phyloP scores from a whole-genome alignment of 73 alveolate genomes.

The Stentor roeselii region DNA sequence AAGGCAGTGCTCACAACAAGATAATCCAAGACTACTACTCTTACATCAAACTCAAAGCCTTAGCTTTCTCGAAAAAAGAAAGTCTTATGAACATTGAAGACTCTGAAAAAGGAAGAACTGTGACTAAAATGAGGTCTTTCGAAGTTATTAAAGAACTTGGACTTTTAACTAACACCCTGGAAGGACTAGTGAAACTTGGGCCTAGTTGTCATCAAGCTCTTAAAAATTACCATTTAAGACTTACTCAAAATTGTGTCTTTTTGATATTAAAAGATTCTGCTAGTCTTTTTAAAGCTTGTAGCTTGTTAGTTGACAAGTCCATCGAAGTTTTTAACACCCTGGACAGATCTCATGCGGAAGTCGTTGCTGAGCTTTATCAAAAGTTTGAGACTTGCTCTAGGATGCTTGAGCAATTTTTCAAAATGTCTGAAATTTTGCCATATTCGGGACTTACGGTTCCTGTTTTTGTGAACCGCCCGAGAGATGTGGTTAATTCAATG shows the following conservation, averaged over 20 bases:
- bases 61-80: neutral
- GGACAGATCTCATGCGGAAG: neutral
- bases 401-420: conserved; percentile 11
- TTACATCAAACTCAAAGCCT: conserved; percentile 3
- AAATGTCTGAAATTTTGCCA: neutral
- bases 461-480: neutral
- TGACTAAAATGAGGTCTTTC: neutral
- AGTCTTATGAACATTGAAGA: neutral
- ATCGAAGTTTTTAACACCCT: neutral
- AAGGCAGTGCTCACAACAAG: conserved; percentile 24
- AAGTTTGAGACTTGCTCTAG: conserved; percentile 14
- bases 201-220: conserved; percentile 13
- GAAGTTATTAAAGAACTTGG: conserved; percentile 14
- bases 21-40: conserved; percentile 15
- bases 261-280: neutral
- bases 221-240: neutral
- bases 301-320: neutral
- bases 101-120: neutral
- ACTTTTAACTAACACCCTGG: neutral
- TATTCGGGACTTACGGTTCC: conserved; percentile 21
- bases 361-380: neutral
- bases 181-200: conserved; percentile 8
- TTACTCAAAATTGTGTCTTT: neutral
- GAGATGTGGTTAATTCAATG: neutral
- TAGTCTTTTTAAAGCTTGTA: neutral